Evolutionary conservation across 2,329 filamentous ascomycete species (phyloP), one percentile per base, ranked within the genome.

Genomic region (Truncatella angustata): DNA sequence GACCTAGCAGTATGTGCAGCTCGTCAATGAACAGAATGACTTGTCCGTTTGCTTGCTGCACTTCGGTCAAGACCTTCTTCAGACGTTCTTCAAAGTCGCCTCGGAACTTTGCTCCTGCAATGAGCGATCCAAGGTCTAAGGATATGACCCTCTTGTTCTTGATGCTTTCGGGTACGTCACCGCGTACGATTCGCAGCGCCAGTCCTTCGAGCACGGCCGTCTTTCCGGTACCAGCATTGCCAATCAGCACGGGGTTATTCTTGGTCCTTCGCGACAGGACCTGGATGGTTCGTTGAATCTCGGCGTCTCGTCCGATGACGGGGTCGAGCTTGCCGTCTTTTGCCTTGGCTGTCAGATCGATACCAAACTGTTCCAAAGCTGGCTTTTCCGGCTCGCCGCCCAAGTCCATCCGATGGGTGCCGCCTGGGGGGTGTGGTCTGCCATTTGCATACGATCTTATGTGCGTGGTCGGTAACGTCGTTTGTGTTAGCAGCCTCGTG

Each of bases 1-100:
- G 78, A 1, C 94, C 94, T 2, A 97, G 82, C 0, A 99, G 76
- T 1, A 87, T 96, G 67, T 99, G 94, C 36, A 97, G 74, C 66
- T 97, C 94, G 64, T 97, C 94, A 49, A 97, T 89, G 71, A 99
- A 97, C 3, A 99, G 77, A 39, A 99, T 96, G 4, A 97, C 87
- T 51, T 90, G 84, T 30, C 94, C 94, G 48, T 96, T 79, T 2
- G 93, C 90, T 57, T 95, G 85, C 69, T 96, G 85, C 10, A 96
- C 92, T 68, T 97, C 94, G 62, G 88, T 91, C 65, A 99, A 70
- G 2, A 97, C 91, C 58, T 87, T 87, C 70, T 97, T 97, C 54
- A 97, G 67, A 37, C 94, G 80, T 67, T 99, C 94, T 67, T 99
- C 94, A 54, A 99, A 97, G 62, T 99, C 94, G 45, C 94, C 94